Base-by-base conservation (phyloP, 768 basidiomycete species). In the Collybiopsis confluens region DNA sequence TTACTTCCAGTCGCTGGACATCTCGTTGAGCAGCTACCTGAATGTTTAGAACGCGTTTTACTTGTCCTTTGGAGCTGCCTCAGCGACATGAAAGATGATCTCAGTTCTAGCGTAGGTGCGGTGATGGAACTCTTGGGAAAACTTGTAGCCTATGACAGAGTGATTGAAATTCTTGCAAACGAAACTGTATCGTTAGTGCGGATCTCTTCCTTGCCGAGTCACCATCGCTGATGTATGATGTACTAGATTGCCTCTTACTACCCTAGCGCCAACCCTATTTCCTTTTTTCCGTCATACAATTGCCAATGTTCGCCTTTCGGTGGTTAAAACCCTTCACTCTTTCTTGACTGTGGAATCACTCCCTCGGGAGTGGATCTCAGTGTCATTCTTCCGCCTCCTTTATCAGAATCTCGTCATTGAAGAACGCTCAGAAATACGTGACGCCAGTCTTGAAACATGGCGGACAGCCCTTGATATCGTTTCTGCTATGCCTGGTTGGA, bases 221-320 rank as follows among this genome's bases (percentile, higher is more conserved):
- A 36, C 42, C 26, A 2, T n/a, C 15, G 9, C 9, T 41, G 38
- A 30, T 28, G 40, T n/a, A n/a, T n/a, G n/a, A n/a, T n/a, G 26
- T 9, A 52, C 24, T 57, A 94, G 92, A n/a, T 73, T 86, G 44
- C 88, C 92, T 3, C 77, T 98, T 27, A 77, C 85, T n/a, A 79
- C 79, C 2, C 80, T 97, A 53, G 89, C 95, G 5, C 88, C 90
- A 2, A 90, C 88, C 1, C 73, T 96, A 4, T 98, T 92, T 70
- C 92, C 96, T 3, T 98, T 96, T 77, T 95, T 98, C 72, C 90
- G 97, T 16, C 97, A 99, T 68, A 95, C 96, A 0, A 98, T 99
- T 62, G 70, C 89, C 1, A 88, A 87, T 56, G 97, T 99, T 52
- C 91, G 97, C 7, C 77, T 95, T 13, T 88, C 97, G 2, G 95